These are phyloP conservation scores for Limtongia smithiae DNA, from an alignment of 805 yeast species.

Conservation along the genomic window DNA sequence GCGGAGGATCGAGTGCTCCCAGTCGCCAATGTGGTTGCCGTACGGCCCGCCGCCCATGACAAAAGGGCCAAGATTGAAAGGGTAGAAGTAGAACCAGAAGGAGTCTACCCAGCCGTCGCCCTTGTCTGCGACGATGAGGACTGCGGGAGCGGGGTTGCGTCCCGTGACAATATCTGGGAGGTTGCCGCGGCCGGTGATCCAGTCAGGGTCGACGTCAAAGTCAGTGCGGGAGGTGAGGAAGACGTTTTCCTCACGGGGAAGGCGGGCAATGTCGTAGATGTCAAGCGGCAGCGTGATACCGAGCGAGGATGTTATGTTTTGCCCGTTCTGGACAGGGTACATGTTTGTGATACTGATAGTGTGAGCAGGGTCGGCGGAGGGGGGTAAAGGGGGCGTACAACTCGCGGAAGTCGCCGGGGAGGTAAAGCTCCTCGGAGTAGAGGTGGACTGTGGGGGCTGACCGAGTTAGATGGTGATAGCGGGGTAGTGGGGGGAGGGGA, in stretches of 20 bases:
- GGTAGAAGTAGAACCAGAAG: slow-evolving; percentile 92
- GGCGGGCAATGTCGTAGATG: slow-evolving; percentile 36
- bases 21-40: slow-evolving; percentile 96
- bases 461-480: neutral
- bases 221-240: slow-evolving; percentile 67
- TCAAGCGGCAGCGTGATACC: slow-evolving; percentile 30
- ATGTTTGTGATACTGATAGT: slow-evolving; percentile 39
- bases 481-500: neutral
- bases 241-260: slow-evolving; percentile 39
- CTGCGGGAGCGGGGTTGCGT: slow-evolving; percentile 72
- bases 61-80: slow-evolving; percentile 91
- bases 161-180: slow-evolving; percentile 72
- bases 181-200: slow-evolving; percentile 74
- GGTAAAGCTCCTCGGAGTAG: slow-evolving; percentile 81
- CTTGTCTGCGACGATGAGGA: slow-evolving; percentile 79
- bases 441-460: slow-evolving; percentile 70
- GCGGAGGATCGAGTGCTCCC: slow-evolving; percentile 93
- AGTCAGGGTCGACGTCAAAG: slow-evolving; percentile 69
- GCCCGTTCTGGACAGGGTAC: slow-evolving; percentile 32
- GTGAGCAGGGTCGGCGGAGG: slow-evolving; percentile 52
- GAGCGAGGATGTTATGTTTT: slow-evolving; percentile 36
- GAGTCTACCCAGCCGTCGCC: slow-evolving; percentile 95
- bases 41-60: slow-evolving; percentile 98
- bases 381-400: slow-evolving; percentile 45
- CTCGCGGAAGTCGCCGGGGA: slow-evolving; percentile 75